Percentiles rank a stretch among this genome's conserved stretches.
Conservation (phyloP, 176 grass and related monocot genomes). For the Cymbopogon citratus region DNA sequence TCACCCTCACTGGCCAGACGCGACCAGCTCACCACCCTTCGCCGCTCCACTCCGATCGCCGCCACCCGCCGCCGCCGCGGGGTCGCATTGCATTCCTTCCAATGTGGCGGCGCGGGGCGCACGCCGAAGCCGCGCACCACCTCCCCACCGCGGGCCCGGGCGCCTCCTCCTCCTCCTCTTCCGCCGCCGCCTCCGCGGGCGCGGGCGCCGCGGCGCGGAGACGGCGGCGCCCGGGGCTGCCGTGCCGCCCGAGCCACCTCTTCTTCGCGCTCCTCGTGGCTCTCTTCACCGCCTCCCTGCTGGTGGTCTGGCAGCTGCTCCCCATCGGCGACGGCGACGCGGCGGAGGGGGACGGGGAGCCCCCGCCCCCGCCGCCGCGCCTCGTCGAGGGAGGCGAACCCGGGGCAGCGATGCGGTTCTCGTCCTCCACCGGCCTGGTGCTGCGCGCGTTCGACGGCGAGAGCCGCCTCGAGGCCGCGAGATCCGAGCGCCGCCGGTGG, state of each 20-base stretch:
- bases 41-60: neutral
- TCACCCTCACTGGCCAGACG: neutral
- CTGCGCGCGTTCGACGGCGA: slow-evolving; percentile 40
- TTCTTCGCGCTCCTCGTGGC: slow-evolving; percentile 52
- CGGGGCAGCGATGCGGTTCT: slow-evolving; percentile 24
- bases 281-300: slow-evolving; percentile 50
- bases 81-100: neutral
- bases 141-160: slow-evolving; percentile 29
- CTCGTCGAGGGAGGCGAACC: neutral
- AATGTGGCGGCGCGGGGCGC: slow-evolving; percentile 62
- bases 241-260: slow-evolving; percentile 44
- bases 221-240: slow-evolving; percentile 41
- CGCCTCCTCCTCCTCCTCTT: neutral
- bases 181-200: neutral
- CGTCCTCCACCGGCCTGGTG: slow-evolving; percentile 25
- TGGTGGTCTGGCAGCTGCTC: slow-evolving; percentile 53
- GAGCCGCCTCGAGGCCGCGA: slow-evolving; percentile 46
- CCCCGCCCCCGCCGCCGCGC: neutral
- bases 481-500: slow-evolving; percentile 48
- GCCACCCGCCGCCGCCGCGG: slow-evolving; percentile 7
- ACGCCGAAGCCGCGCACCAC: slow-evolving; percentile 41
- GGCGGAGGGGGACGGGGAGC: neutral
- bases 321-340: slow-evolving; percentile 42
- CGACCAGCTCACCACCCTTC: neutral
- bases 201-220: slow-evolving; percentile 36